Conservation (phyloP, 2,329 filamentous ascomycete species). For the Pseudophaeomoniella oleicola region DNA sequence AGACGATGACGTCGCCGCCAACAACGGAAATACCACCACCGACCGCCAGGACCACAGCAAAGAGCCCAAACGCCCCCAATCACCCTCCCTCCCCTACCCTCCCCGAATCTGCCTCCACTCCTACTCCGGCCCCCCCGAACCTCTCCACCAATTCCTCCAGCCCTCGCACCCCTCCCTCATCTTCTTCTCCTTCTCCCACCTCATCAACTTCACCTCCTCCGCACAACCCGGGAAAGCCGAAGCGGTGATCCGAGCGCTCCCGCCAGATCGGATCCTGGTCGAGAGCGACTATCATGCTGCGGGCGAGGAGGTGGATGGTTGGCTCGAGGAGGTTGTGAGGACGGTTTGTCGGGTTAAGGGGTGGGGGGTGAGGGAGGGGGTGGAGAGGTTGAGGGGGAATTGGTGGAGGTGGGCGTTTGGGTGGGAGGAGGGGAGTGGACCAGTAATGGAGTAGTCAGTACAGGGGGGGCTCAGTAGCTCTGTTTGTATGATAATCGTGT, state of each 20-base stretch:
- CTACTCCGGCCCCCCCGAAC: slow-evolving; percentile 65
- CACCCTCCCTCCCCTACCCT: slow-evolving; percentile 51
- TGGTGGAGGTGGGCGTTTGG: slow-evolving; percentile 68
- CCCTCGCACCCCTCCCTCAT: slow-evolving; percentile 58
- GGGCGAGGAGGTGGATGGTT: slow-evolving; percentile 63
- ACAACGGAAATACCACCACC: slow-evolving; percentile 11
- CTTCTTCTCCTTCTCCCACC: slow-evolving; percentile 77
- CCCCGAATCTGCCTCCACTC: slow-evolving; percentile 88
- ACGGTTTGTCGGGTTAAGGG: slow-evolving; percentile 63
- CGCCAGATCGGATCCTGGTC: slow-evolving; percentile 64
- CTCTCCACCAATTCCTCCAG: slow-evolving; percentile 64
- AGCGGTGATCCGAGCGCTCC: slow-evolving; percentile 56
- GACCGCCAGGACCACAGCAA: slow-evolving; percentile 4
- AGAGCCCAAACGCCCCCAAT: slow-evolving; percentile 8
- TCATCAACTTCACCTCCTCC: slow-evolving; percentile 54
- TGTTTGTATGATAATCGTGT: no score
- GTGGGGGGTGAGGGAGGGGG: slow-evolving; percentile 62
- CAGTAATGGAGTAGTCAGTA: no score
- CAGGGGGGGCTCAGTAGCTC: no score
- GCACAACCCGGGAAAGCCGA: slow-evolving; percentile 40
- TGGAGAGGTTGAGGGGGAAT: slow-evolving; percentile 53
- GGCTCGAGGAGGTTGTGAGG: slow-evolving; percentile 61
- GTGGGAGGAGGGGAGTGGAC: no score
- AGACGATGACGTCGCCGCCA: slow-evolving; percentile 18
- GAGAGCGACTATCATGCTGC: slow-evolving; percentile 85